A percentile compares a stretch with the other conserved stretches of the same genome.
These are phyloP conservation scores for Astragalus glycyphyllos DNA, from an alignment of 306 rosid species.

Conservation along the genomic window DNA sequence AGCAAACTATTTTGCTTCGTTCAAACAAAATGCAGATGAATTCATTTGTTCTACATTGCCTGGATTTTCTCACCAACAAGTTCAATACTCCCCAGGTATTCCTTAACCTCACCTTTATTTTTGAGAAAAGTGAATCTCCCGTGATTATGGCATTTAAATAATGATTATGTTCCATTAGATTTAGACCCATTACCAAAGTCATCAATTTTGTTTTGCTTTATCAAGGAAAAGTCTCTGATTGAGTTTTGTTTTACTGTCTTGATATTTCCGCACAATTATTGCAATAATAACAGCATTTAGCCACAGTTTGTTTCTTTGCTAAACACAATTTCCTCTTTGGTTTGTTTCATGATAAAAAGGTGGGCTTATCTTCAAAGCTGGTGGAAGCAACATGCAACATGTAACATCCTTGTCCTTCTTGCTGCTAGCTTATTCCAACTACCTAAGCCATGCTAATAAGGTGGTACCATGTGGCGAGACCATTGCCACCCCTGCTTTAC, in stretches of 20 bases:
- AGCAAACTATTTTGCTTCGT: conserved; percentile 82
- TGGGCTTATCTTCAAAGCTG: conserved; percentile 92
- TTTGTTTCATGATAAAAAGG: conserved; percentile 52
- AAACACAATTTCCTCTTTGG: conserved; percentile 21
- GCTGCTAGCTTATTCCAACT: conserved; percentile 79
- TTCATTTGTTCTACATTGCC: conserved; percentile 90
- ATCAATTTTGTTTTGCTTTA: conserved; percentile 45
- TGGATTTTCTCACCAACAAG: conserved; percentile 86
- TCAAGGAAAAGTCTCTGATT: conserved; percentile 41
- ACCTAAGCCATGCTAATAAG: conserved; percentile 89
- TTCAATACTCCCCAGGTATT: conserved; percentile 96
- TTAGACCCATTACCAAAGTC: conserved; percentile 38
- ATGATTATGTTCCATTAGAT: conserved; percentile 18
- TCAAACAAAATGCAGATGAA: conserved; percentile 84
- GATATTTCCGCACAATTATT: conserved; percentile 41
- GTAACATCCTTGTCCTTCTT: conserved; percentile 93
- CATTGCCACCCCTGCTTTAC: conserved; percentile 74
- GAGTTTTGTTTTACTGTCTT: conserved; percentile 18
- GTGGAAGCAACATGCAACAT: conserved; percentile 99
- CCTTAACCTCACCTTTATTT: background rate
- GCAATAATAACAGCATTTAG: background rate
- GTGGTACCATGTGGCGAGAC: conserved; percentile 83
- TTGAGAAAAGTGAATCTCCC: conserved; percentile 23
- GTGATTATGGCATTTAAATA: conserved; percentile 15
- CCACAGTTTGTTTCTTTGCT: background rate